A percentile compares a stretch with the other conserved stretches of the same genome.
Conservation (phyloP, 1,139 yeast species). For the Kurtzmaniella quercitrusa region DNA sequence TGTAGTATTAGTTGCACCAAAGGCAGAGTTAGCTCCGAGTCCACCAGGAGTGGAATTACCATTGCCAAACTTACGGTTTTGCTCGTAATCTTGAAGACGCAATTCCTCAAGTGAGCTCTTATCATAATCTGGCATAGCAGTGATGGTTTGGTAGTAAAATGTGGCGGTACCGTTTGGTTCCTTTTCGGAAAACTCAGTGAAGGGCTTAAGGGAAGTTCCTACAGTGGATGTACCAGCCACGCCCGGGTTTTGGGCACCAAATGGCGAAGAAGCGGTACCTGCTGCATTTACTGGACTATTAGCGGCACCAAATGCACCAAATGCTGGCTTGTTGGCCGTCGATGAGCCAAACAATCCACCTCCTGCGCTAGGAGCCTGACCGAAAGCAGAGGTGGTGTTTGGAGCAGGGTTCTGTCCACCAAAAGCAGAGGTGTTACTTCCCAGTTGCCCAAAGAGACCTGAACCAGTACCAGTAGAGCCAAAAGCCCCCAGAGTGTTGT, state of each 20-base stretch:
- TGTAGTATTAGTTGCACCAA: constrained; percentile 18
- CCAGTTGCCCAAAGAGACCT: constrained; percentile 1
- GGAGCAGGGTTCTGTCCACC: constrained; percentile 14
- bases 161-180: constrained; percentile 56
- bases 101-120: constrained; percentile 83
- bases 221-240: constrained; percentile 34
- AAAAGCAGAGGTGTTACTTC: constrained; percentile 19
- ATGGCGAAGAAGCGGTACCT: constrained; percentile 15
- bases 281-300: constrained; percentile 15
- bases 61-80: constrained; percentile 61
- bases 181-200: constrained; percentile 63
- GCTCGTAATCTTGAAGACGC: constrained; percentile 83
- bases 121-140: constrained; percentile 87
- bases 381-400: constrained; percentile 19
- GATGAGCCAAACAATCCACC: constrained; percentile 23
- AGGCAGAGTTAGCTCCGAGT: constrained; percentile 16
- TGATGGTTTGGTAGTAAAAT: constrained; percentile 67
- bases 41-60: constrained; percentile 21
- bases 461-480: constrained; percentile 18
- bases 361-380: constrained; percentile 16
- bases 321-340: constrained; percentile 16
- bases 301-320: constrained; percentile 17
- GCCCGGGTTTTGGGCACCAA: constrained; percentile 20
- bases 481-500: constrained; percentile 23
- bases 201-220: constrained; percentile 75